A percentile compares a stretch with the other conserved stretches of the same genome.
Evolutionary conservation across 257 asterid genomes (phyloP).

Genomic region (Handroanthus guayacan): DNA sequence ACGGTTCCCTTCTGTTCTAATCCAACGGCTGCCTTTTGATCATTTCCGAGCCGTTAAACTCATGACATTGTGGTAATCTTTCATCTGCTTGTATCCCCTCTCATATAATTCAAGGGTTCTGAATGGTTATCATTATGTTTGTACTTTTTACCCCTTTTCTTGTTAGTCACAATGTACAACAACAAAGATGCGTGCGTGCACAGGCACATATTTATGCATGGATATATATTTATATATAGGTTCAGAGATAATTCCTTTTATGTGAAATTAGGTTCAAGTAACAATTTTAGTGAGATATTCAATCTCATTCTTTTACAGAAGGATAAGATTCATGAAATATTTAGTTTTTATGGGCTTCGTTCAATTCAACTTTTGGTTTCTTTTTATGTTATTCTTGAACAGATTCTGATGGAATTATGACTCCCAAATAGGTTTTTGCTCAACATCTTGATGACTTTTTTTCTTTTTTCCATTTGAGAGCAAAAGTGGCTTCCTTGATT

Average conservation of each 20-base stretch:
- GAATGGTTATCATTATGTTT: constrained; percentile 35
- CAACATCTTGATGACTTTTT: background rate
- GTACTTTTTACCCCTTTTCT: constrained; percentile 12
- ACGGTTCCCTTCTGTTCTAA: no score
- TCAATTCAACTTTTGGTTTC: background rate
- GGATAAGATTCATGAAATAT: constrained; percentile 25
- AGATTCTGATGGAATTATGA: background rate
- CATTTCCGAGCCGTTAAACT: no score
- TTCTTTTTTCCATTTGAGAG: constrained; percentile 8
- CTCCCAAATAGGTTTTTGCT: background rate
- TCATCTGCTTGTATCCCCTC: constrained; percentile 26
- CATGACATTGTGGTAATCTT: constrained; percentile 25
- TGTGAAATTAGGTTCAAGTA: constrained; percentile 30
- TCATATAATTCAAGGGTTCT: constrained; percentile 37
- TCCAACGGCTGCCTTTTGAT: no score
- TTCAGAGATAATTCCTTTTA: constrained; percentile 23
- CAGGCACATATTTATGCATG: background rate
- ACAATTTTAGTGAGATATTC: background rate
- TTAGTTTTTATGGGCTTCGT: constrained; percentile 1
- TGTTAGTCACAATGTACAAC: background rate
- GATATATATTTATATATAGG: background rate
- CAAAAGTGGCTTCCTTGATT: constrained; percentile 11
- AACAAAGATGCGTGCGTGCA: background rate
- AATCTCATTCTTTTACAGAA: background rate
- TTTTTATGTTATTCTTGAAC: background rate